Conservation (phyloP, 2,329 filamentous ascomycete genomes). For the Pestalotiopsis sp. region DNA sequence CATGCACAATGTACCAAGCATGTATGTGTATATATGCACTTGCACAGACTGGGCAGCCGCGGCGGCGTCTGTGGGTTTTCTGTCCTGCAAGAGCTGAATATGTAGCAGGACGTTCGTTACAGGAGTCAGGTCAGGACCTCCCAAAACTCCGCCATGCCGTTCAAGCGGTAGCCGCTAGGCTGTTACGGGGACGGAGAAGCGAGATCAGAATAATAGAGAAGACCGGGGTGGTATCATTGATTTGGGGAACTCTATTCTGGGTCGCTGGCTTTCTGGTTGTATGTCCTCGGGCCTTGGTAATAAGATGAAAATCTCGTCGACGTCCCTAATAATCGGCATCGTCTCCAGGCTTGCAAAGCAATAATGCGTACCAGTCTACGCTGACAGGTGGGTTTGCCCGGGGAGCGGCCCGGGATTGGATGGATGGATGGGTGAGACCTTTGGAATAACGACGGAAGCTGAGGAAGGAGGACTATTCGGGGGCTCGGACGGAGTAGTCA, state of each 20-base stretch:
- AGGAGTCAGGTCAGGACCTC: background rate
- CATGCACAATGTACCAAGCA: slow-evolving; percentile 17
- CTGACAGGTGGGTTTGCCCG: background rate
- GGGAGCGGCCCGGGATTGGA: background rate
- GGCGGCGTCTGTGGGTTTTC: slow-evolving; percentile 24
- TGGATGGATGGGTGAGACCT: background rate
- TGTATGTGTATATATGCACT: slow-evolving; percentile 17
- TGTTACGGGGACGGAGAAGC: background rate
- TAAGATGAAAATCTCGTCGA: background rate
- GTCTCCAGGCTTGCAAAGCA: background rate
- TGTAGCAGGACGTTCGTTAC: slow-evolving; percentile 1
- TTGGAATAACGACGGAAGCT: background rate
- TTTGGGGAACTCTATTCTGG: background rate
- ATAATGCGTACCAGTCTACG: background rate
- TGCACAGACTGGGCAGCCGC: background rate
- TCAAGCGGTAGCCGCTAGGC: slow-evolving; percentile 7
- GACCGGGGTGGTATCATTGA: background rate
- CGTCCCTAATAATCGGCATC: background rate
- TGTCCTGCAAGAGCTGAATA: slow-evolving; percentile 19
- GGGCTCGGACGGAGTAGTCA: background rate
- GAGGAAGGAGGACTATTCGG: background rate
- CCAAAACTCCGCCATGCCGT: background rate
- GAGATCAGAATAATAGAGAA: background rate
- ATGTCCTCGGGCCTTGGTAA: background rate
- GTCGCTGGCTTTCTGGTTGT: background rate